Percentiles rank a stretch among this genome's conserved stretches.
Conservation (phyloP, 2,329 filamentous ascomycete genomes). For the Pseudocercospora cruenta region DNA sequence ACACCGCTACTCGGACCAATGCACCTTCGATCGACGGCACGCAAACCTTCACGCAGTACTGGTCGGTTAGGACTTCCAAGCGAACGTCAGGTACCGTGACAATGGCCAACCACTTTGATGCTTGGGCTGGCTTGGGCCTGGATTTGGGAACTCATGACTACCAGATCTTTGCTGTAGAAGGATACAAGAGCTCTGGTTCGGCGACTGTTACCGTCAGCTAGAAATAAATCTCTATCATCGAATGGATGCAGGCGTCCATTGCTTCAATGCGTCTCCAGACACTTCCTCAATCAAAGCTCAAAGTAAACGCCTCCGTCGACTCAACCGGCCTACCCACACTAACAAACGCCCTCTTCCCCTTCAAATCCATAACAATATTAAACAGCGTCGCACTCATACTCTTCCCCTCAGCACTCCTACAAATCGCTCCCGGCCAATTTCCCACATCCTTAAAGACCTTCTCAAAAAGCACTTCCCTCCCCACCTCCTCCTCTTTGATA, state of each 20-base stretch:
- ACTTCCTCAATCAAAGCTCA: neutral
- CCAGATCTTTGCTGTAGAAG: constrained; percentile 24
- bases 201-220: constrained; percentile 18
- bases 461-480: constrained; percentile 23
- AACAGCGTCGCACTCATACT: constrained; percentile 40
- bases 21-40: constrained; percentile 57
- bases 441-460: constrained; percentile 46
- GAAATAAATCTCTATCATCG: neutral
- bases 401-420: constrained; percentile 34
- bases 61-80: constrained; percentile 56
- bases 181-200: constrained; percentile 17
- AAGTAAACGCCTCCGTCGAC: constrained; percentile 30
- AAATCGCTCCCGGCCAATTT: constrained; percentile 44
- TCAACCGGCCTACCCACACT: constrained; percentile 39
- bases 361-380: constrained; percentile 45
- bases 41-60: constrained; percentile 57
- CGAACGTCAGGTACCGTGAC: constrained; percentile 56
- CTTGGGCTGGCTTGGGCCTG: constrained; percentile 45
- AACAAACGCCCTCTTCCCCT: constrained; percentile 34
- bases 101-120: constrained; percentile 56
- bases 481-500: constrained; percentile 17
- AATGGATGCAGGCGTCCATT: neutral
- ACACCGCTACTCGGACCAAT: constrained; percentile 50
- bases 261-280: neutral
- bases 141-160: constrained; percentile 19